Conservation (phyloP, 23 red algal genomes). For the Gracilaria caudata region DNA sequence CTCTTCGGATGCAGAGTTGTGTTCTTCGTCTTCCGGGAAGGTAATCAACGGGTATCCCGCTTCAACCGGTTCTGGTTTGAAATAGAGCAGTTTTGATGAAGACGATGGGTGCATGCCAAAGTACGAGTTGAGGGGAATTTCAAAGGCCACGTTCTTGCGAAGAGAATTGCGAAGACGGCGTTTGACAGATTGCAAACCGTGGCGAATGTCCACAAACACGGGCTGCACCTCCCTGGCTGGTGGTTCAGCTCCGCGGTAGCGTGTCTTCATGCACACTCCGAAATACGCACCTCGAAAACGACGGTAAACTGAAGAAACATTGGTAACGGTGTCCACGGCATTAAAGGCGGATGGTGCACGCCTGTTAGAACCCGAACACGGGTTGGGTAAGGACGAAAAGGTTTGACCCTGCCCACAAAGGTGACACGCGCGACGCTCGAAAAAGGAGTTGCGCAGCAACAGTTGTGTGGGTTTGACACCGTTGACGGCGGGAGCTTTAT, state of each 20-base stretch:
- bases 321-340: constrained; percentile 21
- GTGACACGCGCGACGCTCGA: constrained; percentile 54
- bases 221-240: constrained; percentile 13
- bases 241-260: not conserved
- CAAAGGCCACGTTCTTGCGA: constrained; percentile 42
- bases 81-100: constrained; percentile 22
- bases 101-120: constrained; percentile 37
- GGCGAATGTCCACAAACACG: constrained; percentile 49
- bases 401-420: constrained; percentile 24
- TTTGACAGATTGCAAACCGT: constrained; percentile 31
- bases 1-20: not conserved
- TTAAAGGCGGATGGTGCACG: not conserved
- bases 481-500: constrained; percentile 29
- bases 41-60: constrained; percentile 16
- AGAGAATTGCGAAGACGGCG: constrained; percentile 21
- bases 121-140: not conserved
- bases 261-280: constrained; percentile 50
- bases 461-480: constrained; percentile 24
- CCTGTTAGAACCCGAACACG: constrained; percentile 27
- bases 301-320: constrained; percentile 52
- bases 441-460: constrained; percentile 65
- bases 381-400: constrained; percentile 30
- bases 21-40: not conserved
- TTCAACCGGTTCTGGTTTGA: constrained; percentile 30
- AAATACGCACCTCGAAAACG: constrained; percentile 67